A percentile compares a stretch with the other conserved stretches of the same genome.
These are phyloP conservation scores for Lactarius quietus DNA, from an alignment of 768 basidiomycete species.

Conservation along the genomic window DNA sequence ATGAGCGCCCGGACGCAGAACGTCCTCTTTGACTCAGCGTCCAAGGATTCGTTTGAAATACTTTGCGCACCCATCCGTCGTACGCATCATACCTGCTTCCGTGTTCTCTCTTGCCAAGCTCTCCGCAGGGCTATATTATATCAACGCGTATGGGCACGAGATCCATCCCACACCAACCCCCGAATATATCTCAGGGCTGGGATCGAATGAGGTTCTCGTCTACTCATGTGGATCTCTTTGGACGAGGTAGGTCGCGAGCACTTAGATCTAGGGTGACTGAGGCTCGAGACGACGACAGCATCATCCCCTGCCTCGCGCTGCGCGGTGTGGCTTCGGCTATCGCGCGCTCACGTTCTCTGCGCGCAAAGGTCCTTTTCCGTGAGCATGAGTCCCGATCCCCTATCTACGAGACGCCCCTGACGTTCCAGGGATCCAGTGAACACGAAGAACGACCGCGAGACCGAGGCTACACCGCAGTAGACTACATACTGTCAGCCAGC, in stretches of 20 bases:
- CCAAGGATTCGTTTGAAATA: conserved; percentile 52
- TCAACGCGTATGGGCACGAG: conserved; percentile 88
- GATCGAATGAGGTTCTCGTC: conserved; percentile 62
- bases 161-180: conserved; percentile 88
- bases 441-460: conserved; percentile 84
- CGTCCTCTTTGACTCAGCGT: conserved; percentile 56
- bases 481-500: conserved; percentile 69
- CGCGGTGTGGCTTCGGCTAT: conserved; percentile 76
- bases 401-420: neutral
- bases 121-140: conserved; percentile 72
- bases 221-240: conserved; percentile 94
- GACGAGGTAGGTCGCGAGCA: conserved; percentile 61
- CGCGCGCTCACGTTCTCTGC: conserved; percentile 64
- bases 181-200: conserved; percentile 65
- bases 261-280: neutral
- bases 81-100: conserved; percentile 30
- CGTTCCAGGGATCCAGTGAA: conserved; percentile 55
- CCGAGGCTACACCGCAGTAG: conserved; percentile 74
- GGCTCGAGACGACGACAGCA: conserved; percentile 39
- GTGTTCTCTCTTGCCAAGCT: neutral
- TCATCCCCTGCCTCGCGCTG: conserved; percentile 89
- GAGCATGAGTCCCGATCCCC: conserved; percentile 33
- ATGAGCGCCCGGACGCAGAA: conserved; percentile 52
- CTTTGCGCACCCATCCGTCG: conserved; percentile 61
- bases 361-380: conserved; percentile 85